phyloP scores from a whole-genome alignment of 176 grass and related monocot genomes.

The Elymus sibiricus region DNA sequence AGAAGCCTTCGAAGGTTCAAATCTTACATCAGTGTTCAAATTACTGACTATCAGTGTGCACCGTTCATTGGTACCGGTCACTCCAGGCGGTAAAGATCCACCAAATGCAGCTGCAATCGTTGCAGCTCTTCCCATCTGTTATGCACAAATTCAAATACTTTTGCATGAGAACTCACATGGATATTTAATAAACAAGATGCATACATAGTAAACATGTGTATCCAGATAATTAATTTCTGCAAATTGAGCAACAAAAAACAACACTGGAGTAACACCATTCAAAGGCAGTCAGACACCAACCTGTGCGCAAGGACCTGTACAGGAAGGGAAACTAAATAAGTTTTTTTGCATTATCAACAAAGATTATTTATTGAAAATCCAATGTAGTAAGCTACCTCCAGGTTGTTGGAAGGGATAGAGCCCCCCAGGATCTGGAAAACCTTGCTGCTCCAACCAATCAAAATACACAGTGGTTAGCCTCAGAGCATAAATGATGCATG shows the following conservation, averaged over 20 bases:
- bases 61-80: constrained; percentile 76
- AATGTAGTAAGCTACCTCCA: constrained; percentile 40
- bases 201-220: background rate
- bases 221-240: constrained; percentile 3
- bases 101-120: constrained; percentile 83
- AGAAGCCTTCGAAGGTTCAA: background rate
- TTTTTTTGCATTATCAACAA: background rate
- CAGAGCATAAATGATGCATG: constrained; percentile 7
- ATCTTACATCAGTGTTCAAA: constrained; percentile 89
- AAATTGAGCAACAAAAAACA: constrained; percentile 1
- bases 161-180: constrained; percentile 1
- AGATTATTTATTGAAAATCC: background rate
- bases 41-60: constrained; percentile 95
- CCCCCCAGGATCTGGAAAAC: constrained; percentile 68
- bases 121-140: constrained; percentile 70
- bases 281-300: constrained; percentile 38
- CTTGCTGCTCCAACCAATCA: constrained; percentile 40
- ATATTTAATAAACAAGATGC: background rate
- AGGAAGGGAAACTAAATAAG: constrained; percentile 6
- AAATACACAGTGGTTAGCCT: constrained; percentile 3
- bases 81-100: constrained; percentile 62
- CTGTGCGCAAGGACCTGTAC: constrained; percentile 75
- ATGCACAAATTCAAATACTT: constrained; percentile 32
- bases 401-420: constrained; percentile 68
- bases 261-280: background rate